Conservation (phyloP, 2,329 filamentous ascomycete genomes). For the Hyphodiscus sp. region DNA sequence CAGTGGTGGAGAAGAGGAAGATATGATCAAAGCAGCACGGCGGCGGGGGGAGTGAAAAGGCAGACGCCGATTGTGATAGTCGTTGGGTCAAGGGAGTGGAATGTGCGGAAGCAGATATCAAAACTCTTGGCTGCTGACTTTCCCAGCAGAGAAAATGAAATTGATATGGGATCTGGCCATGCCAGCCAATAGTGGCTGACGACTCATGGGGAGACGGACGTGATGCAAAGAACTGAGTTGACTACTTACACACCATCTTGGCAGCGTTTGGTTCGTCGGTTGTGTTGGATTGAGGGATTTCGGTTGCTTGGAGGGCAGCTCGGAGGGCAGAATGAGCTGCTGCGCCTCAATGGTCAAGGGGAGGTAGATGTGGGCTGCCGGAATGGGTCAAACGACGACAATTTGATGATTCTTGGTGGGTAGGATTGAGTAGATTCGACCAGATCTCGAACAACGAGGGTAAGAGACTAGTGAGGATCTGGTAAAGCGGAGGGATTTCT, state of each 20-base stretch:
- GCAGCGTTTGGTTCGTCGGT: background rate
- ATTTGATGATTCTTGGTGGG: background rate
- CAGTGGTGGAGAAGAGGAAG: no score
- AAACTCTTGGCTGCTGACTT: background rate
- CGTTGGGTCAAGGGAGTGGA: no score
- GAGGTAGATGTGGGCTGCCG: background rate
- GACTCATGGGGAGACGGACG: conserved; percentile 7
- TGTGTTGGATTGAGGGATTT: background rate
- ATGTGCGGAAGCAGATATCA: background rate
- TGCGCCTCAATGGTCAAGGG: background rate
- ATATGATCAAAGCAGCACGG: no score
- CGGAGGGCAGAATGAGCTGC: background rate
- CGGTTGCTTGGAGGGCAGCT: background rate
- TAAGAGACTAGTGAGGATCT: background rate
- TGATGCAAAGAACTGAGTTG: conserved; percentile 17
- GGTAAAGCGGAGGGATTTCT: no score
- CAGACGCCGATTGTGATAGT: no score
- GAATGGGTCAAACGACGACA: background rate
- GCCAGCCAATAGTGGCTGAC: background rate
- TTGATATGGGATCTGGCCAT: background rate
- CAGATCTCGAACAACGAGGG: background rate
- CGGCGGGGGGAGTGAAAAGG: no score
- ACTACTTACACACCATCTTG: conserved; percentile 21
- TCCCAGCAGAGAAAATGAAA: background rate
- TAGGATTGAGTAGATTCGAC: background rate